Evolutionary conservation across 2,329 filamentous ascomycete genomes (phyloP), one percentile per base, ranked within the genome.

Genomic region (Penicillium crustosum): DNA sequence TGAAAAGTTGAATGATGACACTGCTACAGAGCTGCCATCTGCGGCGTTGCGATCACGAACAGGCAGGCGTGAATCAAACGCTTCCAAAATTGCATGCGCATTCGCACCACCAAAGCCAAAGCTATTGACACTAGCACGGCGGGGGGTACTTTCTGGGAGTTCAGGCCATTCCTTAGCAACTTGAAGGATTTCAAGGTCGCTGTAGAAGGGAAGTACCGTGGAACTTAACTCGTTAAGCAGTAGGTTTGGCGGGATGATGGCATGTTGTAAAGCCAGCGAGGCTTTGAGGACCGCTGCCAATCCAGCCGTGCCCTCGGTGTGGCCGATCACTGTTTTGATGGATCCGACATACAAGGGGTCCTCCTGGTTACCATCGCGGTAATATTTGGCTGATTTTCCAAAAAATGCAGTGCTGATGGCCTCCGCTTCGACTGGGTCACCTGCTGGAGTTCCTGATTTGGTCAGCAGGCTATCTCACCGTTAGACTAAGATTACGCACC

Each of bases 71-170:
- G 36, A 17, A 17, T 65, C 54, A 10, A 57, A 67, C 4, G 51
- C 58, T 41, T 81, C 77, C 27, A 81, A 49, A 31, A 81, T 74
- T 0, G 64, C 68, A 55, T 76, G 72, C 0, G 69, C 71, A 55
- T 77, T 77, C 1, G 73, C 69, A 6, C 75, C 74, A 25, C 74
- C 74, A 49, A 72, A 73, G 0, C 73, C 79, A 59, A 82, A 82
- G 17, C 76, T 75, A 55, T 80, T 81, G 0, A 83, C 72, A 38
- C 77, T 77, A 2, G 77, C 78, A 33, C 77, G 64, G 6, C 65
- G 66, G 0, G 54, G 59, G 8, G 41, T 44, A 3, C 73, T 38
- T 61, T 66, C 15, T 53, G 53, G 35, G 2, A 68, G 48, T 3
- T 36, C 4, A 4, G 71, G 66, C 69, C 65, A 75, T 55, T 61